phyloP scores from a whole-genome alignment of 1,284 basidiomycete genomes.

The Pascua sp. region DNA sequence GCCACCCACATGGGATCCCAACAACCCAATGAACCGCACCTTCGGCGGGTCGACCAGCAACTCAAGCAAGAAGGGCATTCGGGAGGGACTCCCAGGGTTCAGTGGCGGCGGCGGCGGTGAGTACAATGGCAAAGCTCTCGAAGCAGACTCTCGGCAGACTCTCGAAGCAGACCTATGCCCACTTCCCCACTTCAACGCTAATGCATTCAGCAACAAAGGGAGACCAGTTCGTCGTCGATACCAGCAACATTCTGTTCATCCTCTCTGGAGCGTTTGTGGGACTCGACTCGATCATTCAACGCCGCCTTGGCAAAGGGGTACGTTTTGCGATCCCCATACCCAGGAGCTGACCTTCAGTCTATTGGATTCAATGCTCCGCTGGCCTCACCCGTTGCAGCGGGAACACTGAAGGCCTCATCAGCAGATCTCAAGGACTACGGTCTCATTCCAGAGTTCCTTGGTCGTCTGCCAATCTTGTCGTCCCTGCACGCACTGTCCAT shows the following conservation, averaged over 20 bases:
- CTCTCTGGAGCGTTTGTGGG: constrained; percentile 92
- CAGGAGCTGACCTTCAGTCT: constrained; percentile 55
- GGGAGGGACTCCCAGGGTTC: constrained; percentile 43
- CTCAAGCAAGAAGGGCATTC: constrained; percentile 38
- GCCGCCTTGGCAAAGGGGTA: constrained; percentile 76
- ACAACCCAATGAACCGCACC: constrained; percentile 38
- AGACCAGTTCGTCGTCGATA: constrained; percentile 48
- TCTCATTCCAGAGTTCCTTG: constrained; percentile 91
- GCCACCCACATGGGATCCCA: constrained; percentile 40
- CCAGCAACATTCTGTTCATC: constrained; percentile 82
- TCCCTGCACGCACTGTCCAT: constrained; percentile 69
- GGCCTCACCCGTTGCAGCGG: constrained; percentile 25
- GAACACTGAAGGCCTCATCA: constrained; percentile 35
- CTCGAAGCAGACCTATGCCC: neutral
- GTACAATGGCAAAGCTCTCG: neutral
- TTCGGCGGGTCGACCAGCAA: constrained; percentile 19
- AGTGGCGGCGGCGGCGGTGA: constrained; percentile 35
- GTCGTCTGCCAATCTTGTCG: constrained; percentile 81
- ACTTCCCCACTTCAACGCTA: neutral
- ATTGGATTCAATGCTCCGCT: constrained; percentile 81
- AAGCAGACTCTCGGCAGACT: neutral
- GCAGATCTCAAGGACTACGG: constrained; percentile 81
- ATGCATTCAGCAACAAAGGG: constrained; percentile 28
- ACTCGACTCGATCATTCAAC: constrained; percentile 73
- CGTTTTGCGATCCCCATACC: constrained; percentile 34